These are phyloP conservation scores for Scalesia atractyloides DNA, from an alignment of 129 eudicot species.

Conservation along the genomic window DNA sequence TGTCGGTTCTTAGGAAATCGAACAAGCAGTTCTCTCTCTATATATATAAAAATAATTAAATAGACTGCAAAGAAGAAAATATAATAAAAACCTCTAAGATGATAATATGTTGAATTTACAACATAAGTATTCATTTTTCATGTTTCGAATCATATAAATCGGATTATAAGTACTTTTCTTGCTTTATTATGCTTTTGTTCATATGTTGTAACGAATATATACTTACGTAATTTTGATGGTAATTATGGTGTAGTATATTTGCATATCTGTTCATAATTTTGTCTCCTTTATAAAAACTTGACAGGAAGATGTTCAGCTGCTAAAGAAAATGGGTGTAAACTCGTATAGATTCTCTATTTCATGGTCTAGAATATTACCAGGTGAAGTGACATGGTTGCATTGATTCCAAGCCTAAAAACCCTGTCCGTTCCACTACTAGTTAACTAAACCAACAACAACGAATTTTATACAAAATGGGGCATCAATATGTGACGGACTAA, in stretches of 20 bases:
- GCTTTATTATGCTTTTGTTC: too few relatives aligned
- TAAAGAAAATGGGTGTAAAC: constrained; percentile 14
- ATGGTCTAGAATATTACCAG: constrained; percentile 34
- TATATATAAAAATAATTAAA: too few relatives aligned
- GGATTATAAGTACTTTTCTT: too few relatives aligned
- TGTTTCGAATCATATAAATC: too few relatives aligned
- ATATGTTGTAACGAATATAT: too few relatives aligned
- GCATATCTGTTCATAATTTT: background rate
- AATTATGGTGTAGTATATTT: background rate
- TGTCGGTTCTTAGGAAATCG: too few relatives aligned
- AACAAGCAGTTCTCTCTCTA: too few relatives aligned
- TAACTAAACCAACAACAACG: background rate
- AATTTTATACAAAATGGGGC: background rate
- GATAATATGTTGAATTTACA: too few relatives aligned
- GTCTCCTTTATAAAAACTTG: background rate
- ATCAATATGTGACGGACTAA: background rate
- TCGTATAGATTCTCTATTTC: constrained; percentile 6
- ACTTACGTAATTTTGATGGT: background rate
- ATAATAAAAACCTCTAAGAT: too few relatives aligned
- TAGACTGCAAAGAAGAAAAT: too few relatives aligned
- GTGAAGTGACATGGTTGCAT: background rate
- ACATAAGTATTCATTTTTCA: too few relatives aligned
- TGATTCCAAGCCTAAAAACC: background rate
- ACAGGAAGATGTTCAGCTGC: constrained; percentile 43
- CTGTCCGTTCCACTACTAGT: background rate